These are phyloP conservation scores for Populus pruinosa DNA, from an alignment of 345 rosid genomes.

Conservation along the genomic window DNA sequence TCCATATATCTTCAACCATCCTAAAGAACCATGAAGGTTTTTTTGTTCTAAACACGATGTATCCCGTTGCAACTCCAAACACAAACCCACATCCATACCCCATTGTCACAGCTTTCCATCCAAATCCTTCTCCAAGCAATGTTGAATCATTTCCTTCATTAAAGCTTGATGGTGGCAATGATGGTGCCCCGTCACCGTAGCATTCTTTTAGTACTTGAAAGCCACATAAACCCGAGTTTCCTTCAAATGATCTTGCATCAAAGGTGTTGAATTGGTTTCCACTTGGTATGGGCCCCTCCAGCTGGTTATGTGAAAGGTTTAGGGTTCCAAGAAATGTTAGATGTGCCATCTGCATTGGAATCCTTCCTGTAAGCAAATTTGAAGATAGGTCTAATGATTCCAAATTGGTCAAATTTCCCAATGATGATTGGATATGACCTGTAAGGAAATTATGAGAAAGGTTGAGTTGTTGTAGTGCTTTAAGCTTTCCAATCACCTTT, in stretches of 20 bases:
- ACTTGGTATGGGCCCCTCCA: neutral
- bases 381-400: too few species aligned
- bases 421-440: too few species aligned
- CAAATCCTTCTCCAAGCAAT: neutral
- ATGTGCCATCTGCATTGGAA: too few species aligned
- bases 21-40: neutral
- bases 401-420: too few species aligned
- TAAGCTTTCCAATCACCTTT: too few species aligned
- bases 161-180: neutral
- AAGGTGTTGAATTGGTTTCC: conserved; percentile 1
- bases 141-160: neutral
- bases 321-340: too few species aligned
- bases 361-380: too few species aligned
- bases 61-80: neutral
- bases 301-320: neutral
- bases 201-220: conserved; percentile 3
- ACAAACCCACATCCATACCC: conserved; percentile 19
- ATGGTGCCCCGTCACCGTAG: too few species aligned
- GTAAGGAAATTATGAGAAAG: too few species aligned
- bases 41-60: neutral
- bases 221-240: conserved; percentile 17
- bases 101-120: conserved; percentile 4
- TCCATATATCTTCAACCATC: neutral
- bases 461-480: too few species aligned
- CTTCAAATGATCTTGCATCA: neutral